Evolutionary conservation across 371 early-diverging fungal genomes (phyloP), one percentile per base, ranked within the genome.

Genomic region (Lichtheimia ramosa): DNA sequence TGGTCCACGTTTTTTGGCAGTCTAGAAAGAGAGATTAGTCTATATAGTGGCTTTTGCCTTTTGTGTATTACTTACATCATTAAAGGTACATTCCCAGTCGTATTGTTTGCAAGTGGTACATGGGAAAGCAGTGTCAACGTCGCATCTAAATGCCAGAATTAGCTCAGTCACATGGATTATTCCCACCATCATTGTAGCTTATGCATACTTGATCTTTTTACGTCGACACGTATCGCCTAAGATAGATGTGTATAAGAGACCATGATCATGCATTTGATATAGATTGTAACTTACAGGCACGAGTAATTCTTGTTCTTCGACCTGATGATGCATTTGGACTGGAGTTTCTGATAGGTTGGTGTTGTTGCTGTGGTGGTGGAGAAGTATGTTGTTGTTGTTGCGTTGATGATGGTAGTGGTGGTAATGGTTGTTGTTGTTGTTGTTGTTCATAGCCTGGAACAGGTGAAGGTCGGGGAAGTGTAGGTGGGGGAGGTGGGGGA

Each of bases 211-310:
- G 53, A 75, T 75, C 50, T 79, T 79, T 52, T 79, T 79, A 0
- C 73, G 66, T 50, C 79, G 60, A 56, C 79, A 79, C 5, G 69
- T 70, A 72, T 79, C 79, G 39, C 79, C 79, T 79, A 55, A 23
- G 14, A 41, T n/a, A 43, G 5, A 18, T n/a, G 25, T 24, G 41
- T n/a, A 3, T 43, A 15, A 43, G 6, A 7, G 54, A 49, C 34
- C 13, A 14, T 16, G 8, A 40, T 21, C 1, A 41, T 28, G 20
- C n/a, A 54, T 8, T 20, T 53, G 20, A 5, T 54, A 16, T 39
- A 12, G 40, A 18, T 15, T 54, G 43, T n/a, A 18, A 55, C 56
- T 55, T 55, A 55, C 56, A 55, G 21, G 56, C 56, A 43, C 56
- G 56, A 25, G 56, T 55, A 18, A 55, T 55, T 27, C 56, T 41